Percentiles rank a stretch among this genome's conserved stretches.
These are phyloP conservation scores for Yarrowia bubula DNA, from an alignment of 805 yeast species.

Conservation along the genomic window DNA sequence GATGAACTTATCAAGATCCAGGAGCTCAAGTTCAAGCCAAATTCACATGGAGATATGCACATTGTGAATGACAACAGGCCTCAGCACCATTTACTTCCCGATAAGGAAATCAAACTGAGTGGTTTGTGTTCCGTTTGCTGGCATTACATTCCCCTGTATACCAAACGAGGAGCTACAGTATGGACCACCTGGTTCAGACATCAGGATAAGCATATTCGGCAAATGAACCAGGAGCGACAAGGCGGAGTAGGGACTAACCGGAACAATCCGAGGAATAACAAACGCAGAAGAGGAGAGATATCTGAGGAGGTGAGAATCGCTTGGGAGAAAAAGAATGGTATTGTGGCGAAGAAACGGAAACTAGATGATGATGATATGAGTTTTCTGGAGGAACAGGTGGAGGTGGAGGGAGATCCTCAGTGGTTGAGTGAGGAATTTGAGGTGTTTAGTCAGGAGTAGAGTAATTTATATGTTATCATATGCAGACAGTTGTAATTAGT, in stretches of 20 bases:
- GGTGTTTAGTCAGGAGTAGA: too few relatives aligned
- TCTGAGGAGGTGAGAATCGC: not conserved
- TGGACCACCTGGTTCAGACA: slow-evolving; percentile 25
- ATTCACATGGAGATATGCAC: not conserved
- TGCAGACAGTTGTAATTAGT: too few relatives aligned
- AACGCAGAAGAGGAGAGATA: not conserved
- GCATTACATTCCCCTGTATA: not conserved
- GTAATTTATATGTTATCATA: too few relatives aligned
- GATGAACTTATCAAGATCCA: not conserved
- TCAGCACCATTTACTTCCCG: not conserved
- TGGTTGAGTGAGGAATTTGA: not conserved
- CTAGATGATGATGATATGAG: not conserved
- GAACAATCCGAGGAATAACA: slow-evolving; percentile 12
- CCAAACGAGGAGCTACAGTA: not conserved
- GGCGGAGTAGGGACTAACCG: not conserved
- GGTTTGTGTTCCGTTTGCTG: slow-evolving; percentile 8
- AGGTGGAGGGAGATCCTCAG: not conserved
- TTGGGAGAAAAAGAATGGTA: not conserved
- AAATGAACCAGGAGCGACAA: not conserved
- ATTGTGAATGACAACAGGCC: not conserved
- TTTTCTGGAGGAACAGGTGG: not conserved
- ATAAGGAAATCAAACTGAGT: slow-evolving; percentile 1
- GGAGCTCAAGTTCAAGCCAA: not conserved
- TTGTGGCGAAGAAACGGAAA: too few relatives aligned
- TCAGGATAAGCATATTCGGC: slow-evolving; percentile 19